Base-by-base conservation (phyloP, 495 filamentous ascomycete species). In the Recurvomyces mirabilis region DNA sequence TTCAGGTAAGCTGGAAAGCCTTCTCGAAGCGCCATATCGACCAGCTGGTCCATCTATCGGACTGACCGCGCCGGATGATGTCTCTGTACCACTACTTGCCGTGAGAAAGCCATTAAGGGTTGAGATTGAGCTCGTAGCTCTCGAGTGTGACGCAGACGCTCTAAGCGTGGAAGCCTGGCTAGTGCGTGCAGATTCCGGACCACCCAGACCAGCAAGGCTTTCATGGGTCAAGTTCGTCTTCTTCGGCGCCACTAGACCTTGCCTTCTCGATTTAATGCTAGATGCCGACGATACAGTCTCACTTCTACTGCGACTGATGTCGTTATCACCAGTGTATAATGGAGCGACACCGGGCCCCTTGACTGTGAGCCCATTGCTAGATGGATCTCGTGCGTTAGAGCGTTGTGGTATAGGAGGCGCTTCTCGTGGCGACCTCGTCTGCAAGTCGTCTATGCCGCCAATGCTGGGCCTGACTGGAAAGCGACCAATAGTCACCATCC, bases 271-370 rank as follows among this genome's bases (percentile, higher is more conserved):
- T 46, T 65, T 82, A 59, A 56, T 73, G 31, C 47, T 54, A 56
- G 76, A 72, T 17, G 71, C 71, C 31, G 78, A 72, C 25, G 84
- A 71, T 13, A 85, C 69, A 18, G 82, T 87, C 59, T 96, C 89
- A 46, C 86, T 93, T 51, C 94, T 91, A 52, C 87, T 94, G 33
- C 89, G 77, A 33, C 84, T 77, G 19, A 87, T 75, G 55, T 96
- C 89, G 56, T 81, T 89, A 9, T 73, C 37, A 32, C 21, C 70
- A 34, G 80, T 73, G 10, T 73, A 67, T 25, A 86, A 64, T 25
- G 84, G 83, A 55, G 78, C 72, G 22, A 84, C 67, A 13, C 74
- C 75, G 3, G 87, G 84, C 43, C 82, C 68, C 76, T 39, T 46
- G 2, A 19, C n/a, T 11, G 22, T 31, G 12, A 30, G 50, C 19